Evolutionary conservation across 2,329 filamentous ascomycete species (phyloP), one percentile per base, ranked within the genome.

Genomic region (Chalaropsis ovoidea): DNA sequence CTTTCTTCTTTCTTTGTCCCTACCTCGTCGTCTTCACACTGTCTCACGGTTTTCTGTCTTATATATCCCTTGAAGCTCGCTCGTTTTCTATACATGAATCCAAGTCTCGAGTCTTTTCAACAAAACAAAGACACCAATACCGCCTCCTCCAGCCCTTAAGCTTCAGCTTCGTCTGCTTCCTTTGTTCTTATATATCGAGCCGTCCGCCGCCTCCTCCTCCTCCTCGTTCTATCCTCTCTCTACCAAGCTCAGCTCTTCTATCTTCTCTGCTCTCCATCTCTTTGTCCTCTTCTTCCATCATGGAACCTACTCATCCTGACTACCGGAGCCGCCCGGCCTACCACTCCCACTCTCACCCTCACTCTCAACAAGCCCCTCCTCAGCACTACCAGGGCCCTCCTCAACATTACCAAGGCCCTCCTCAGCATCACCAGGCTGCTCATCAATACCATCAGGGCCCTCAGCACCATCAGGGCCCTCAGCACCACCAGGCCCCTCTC

Each of bases 91-190:
- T 56, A 56, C 52, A 17, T 31, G 17, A 31, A 47, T 62, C 22
- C 22, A 62, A 62, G 52, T 35, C 61, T 62, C 22, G 61, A 62
- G 22, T 47, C n/a, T 27, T 47, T 24, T 24, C 24, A 56, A 31
- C 52, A n/a, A 35, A 35, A 56, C 61, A 43, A 62, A 43, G 41
- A 45, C 43, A 47, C 15, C 42, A 31, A 45, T 31, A 43, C 17
- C 7, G 42, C 22, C 41, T 47, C 11, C 22, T 22, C 11, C 39
- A 45, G 41, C 24, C 61, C 43, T 31, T 47, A 17, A 19, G 6
- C 35, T 45, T 17, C 41, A 62, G 22, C 43, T 62, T 31, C 41
- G 7, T 47, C 15, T 19, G n/a, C 41, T 27, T 15, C n/a, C 7
- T 13, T 47, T 62, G 31, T 35, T 47, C 17, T 47, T 39, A 60